phyloP scores from a whole-genome alignment of 768 basidiomycete species.

The Lentinula aciculospora region DNA sequence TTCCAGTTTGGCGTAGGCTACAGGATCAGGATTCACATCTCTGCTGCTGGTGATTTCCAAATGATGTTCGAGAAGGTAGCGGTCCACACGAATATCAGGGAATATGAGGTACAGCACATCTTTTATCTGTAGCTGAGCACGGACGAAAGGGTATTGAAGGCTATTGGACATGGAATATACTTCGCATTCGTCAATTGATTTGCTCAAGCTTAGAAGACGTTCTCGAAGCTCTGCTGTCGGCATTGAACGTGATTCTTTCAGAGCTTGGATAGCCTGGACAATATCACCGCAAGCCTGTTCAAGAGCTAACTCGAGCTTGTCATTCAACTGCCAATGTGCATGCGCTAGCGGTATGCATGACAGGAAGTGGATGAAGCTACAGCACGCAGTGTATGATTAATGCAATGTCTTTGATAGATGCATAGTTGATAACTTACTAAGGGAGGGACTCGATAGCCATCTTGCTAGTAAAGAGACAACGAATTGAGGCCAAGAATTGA shows the following conservation, averaged over 20 bases:
- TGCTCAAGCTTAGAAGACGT: constrained; percentile 5
- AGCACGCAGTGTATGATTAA: not conserved
- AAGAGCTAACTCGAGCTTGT: not conserved
- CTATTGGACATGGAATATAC: not conserved
- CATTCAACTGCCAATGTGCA: not conserved
- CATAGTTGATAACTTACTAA: not conserved
- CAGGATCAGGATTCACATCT: not conserved
- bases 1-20: not conserved
- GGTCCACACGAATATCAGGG: not conserved
- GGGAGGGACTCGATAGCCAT: constrained; percentile 7
- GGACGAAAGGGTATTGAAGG: constrained; percentile 9
- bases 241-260: constrained; percentile 10
- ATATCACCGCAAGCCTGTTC: constrained; percentile 1
- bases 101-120: constrained; percentile 6
- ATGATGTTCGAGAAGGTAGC: not conserved
- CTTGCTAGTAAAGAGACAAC: constrained; percentile 5
- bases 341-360: not conserved
- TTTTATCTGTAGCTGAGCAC: constrained; percentile 10
- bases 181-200: constrained; percentile 5
- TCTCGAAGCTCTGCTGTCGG: constrained; percentile 4
- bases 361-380: not conserved
- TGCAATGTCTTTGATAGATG: not conserved
- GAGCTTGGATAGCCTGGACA: constrained; percentile 8
- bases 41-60: not conserved
- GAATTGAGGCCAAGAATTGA: not conserved